Evolutionary conservation across 768 basidiomycete species (phyloP).

Genomic region (Mycena indigotica): DNA sequence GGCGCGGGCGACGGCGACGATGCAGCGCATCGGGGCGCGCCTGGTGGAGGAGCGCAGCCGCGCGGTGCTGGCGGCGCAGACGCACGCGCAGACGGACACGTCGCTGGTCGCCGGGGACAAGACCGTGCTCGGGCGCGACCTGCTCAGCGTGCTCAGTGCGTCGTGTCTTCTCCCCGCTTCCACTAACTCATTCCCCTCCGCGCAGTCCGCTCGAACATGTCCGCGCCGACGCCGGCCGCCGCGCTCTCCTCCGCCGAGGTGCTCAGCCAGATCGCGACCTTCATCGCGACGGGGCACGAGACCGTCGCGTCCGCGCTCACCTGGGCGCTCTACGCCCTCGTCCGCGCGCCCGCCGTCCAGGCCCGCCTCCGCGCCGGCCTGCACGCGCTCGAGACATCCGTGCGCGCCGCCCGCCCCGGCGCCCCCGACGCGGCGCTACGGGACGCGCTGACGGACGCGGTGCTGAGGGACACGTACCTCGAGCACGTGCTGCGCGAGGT

Average conservation of each 20-base stretch:
- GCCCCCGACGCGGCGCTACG: constrained; percentile 16
- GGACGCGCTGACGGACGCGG: constrained; percentile 25
- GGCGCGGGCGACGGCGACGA: constrained; percentile 45
- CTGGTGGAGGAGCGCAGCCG: constrained; percentile 54
- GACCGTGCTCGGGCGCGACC: constrained; percentile 45
- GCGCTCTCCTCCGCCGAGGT: constrained; percentile 60
- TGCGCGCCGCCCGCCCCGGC: constrained; percentile 23
- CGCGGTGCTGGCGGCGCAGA: constrained; percentile 34
- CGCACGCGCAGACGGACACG: constrained; percentile 16
- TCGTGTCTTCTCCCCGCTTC: constrained; percentile 9
- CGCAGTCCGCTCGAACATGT: constrained; percentile 66
- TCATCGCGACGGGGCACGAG: constrained; percentile 68
- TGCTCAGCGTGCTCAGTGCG: constrained; percentile 59
- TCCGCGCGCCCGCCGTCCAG: constrained; percentile 47
- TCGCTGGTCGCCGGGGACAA: constrained; percentile 33
- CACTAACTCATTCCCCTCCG: constrained; percentile 1
- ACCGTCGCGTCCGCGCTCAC: constrained; percentile 59
- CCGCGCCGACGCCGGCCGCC: constrained; percentile 33
- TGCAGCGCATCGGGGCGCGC: constrained; percentile 54
- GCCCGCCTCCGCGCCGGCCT: constrained; percentile 48
- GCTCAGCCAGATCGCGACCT: constrained; percentile 64
- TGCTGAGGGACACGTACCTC: constrained; percentile 53
- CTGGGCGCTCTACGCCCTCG: constrained; percentile 64
- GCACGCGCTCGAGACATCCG: constrained; percentile 24
- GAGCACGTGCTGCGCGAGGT: constrained; percentile 65